phyloP scores from a whole-genome alignment of 1,139 yeast genomes.

The Candida freyschussii region DNA sequence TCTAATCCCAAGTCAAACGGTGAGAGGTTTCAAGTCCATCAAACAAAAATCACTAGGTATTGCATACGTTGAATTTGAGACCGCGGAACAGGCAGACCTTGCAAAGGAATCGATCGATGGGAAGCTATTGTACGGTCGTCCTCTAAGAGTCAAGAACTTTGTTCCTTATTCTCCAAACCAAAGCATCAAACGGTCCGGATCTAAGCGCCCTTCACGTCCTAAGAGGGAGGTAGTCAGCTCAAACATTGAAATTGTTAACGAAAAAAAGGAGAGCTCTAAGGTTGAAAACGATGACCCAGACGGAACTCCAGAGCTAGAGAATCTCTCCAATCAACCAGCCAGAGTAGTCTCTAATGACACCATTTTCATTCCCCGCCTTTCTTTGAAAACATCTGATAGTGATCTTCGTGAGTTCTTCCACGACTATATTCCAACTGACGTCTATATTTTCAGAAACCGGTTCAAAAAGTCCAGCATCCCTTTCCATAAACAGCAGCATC shows the following conservation, averaged over 20 bases:
- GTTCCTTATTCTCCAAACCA: constrained; percentile 38
- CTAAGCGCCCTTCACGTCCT: constrained; percentile 17
- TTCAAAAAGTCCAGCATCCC: constrained; percentile 20
- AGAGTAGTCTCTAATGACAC: constrained; percentile 41
- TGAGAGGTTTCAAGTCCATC: constrained; percentile 39
- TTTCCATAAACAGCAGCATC: constrained; percentile 29
- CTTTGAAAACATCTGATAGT: constrained; percentile 36
- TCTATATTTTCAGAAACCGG: constrained; percentile 41
- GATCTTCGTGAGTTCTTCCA: constrained; percentile 40
- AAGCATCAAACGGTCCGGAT: constrained; percentile 35
- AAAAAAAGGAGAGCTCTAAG: background rate
- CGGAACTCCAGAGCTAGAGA: background rate
- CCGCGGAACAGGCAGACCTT: constrained; percentile 42
- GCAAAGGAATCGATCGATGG: constrained; percentile 43
- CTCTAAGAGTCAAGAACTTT: constrained; percentile 35
- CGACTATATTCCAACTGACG: constrained; percentile 42
- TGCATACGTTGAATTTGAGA: constrained; percentile 60
- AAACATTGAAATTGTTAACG: background rate
- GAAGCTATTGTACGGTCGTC: constrained; percentile 35
- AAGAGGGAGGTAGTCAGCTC: background rate
- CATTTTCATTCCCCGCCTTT: constrained; percentile 46
- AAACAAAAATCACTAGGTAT: constrained; percentile 51
- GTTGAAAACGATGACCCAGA: constrained; percentile 34
- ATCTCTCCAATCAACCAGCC: constrained; percentile 2
- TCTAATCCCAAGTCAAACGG: constrained; percentile 50